phyloP scores from a whole-genome alignment of 208 protist genomes.

The Cochliopodium minus region DNA sequence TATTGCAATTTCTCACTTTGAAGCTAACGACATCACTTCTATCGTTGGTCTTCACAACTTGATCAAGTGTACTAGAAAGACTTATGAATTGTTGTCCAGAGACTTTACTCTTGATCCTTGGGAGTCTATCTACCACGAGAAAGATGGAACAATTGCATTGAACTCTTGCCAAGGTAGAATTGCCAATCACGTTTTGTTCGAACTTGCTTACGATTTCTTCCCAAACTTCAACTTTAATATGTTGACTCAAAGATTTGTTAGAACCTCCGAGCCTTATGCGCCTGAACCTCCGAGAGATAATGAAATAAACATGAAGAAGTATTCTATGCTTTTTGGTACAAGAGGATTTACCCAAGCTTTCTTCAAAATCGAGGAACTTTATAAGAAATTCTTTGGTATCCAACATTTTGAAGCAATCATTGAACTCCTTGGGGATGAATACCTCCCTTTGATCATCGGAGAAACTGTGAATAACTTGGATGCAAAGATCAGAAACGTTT shows the following conservation, averaged over 20 bases:
- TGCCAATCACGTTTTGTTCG: slow-evolving; percentile 24
- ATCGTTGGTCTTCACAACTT: slow-evolving; percentile 34
- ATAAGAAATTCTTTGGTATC: slow-evolving; percentile 29
- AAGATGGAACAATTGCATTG: slow-evolving; percentile 30
- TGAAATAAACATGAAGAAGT: neutral
- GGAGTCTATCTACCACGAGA: slow-evolving; percentile 31
- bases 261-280: slow-evolving; percentile 10
- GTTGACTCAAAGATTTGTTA: slow-evolving; percentile 30
- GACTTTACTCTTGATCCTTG: slow-evolving; percentile 36
- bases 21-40: slow-evolving; percentile 24
- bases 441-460: slow-evolving; percentile 27
- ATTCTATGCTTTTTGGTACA: neutral
- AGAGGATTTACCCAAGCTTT: neutral
- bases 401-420: slow-evolving; percentile 26
- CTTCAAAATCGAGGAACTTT: slow-evolving; percentile 19
- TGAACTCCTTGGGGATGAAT: slow-evolving; percentile 20
- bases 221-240: slow-evolving; percentile 37
- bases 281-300: slow-evolving; percentile 18
- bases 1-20: slow-evolving; percentile 36
- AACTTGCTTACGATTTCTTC: slow-evolving; percentile 37
- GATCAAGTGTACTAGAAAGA: slow-evolving; percentile 25
- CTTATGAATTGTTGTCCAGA: slow-evolving; percentile 26
- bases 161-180: slow-evolving; percentile 38
- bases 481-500: slow-evolving; percentile 27
- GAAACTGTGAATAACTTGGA: slow-evolving; percentile 27